Percentiles rank a stretch among this genome's conserved stretches.
phyloP scores from a whole-genome alignment of 2,329 filamentous ascomycete genomes.

The Botrytis galanthina region DNA sequence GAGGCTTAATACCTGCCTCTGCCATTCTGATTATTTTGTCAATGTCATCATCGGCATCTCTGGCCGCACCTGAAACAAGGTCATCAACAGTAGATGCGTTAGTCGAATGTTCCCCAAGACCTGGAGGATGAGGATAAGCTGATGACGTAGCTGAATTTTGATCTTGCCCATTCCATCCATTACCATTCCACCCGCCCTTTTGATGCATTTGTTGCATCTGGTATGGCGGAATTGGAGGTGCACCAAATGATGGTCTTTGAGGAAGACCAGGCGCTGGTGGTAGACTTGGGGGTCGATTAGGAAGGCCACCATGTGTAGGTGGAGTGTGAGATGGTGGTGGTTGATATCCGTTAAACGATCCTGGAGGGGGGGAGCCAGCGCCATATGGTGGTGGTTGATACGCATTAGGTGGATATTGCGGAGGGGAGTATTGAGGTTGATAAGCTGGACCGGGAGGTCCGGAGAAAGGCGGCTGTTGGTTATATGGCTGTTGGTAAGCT shows the following conservation, averaged over 20 bases:
- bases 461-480: slow-evolving; percentile 39
- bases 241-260: slow-evolving; percentile 57
- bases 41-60: slow-evolving; percentile 60
- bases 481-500: slow-evolving; percentile 44
- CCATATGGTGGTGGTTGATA: slow-evolving; percentile 27
- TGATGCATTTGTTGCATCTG: slow-evolving; percentile 54
- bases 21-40: slow-evolving; percentile 64
- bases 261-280: slow-evolving; percentile 57
- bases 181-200: slow-evolving; percentile 39
- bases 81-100: slow-evolving; percentile 49
- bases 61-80: slow-evolving; percentile 45
- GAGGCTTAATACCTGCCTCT: slow-evolving; percentile 57
- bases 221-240: slow-evolving; percentile 48
- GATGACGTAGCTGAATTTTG: slow-evolving; percentile 42
- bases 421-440: slow-evolving; percentile 38
- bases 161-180: slow-evolving; percentile 40
- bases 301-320: slow-evolving; percentile 41
- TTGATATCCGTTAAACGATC: slow-evolving; percentile 45
- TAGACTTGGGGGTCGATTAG: slow-evolving; percentile 52
- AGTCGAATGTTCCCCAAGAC: slow-evolving; percentile 38
- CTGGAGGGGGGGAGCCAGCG: slow-evolving; percentile 41
- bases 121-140: slow-evolving; percentile 40
- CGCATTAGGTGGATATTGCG: slow-evolving; percentile 31
- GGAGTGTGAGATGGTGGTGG: slow-evolving; percentile 44
- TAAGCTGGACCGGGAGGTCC: slow-evolving; percentile 37